Base-by-base conservation (phyloP, 805 yeast species). In the Schwanniomyces pseudopolymorphus region DNA sequence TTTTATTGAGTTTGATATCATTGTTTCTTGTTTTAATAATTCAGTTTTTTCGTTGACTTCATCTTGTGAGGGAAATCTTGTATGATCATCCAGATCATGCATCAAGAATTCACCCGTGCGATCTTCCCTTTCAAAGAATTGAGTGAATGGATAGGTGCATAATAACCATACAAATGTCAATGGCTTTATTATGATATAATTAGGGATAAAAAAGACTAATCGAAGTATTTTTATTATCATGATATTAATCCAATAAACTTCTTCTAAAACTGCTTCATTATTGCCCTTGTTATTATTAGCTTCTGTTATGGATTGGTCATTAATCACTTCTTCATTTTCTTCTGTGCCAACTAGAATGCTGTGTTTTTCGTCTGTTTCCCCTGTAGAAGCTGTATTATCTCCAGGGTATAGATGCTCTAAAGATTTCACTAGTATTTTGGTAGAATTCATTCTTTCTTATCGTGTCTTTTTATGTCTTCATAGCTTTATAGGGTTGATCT, bases 111-210 rank as follows among this genome's bases (percentile, higher is more conserved):
- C 27, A 14, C 20, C 41, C 16, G 16, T 38, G n/a, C 14, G 25
- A 24, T 17, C 39, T 22, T 37, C 33, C 16, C 24, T 22, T 28
- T 33, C 43, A 24, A 80, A 57, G 14, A 79, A 55, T 46, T 73
- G 62, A 14, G 66, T 68, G 49, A 83, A 63, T 0, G 91, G 91
- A 55, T 75, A 80, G 1, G 83, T 73, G 5, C 79, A 46, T n/a
- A 84, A 49, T 42, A 67, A 71, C 78, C 87, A 74, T 1, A 76
- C 37, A 40, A 75, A 68, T 4, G 66, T 49, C 13, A 80, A 46
- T 2, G 91, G 90, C 46, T 74, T 75, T n/a, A 78, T 50, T 4
- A 84, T 51, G 5, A 84, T 43, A 35, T 74, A 53, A 49, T 78
- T 74, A 7, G 86, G 84, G 0, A 80, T 41, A 49, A 77, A 81